These are phyloP conservation scores for Bryoglossum gracile DNA, from an alignment of 495 filamentous ascomycete species.

Conservation along the genomic window DNA sequence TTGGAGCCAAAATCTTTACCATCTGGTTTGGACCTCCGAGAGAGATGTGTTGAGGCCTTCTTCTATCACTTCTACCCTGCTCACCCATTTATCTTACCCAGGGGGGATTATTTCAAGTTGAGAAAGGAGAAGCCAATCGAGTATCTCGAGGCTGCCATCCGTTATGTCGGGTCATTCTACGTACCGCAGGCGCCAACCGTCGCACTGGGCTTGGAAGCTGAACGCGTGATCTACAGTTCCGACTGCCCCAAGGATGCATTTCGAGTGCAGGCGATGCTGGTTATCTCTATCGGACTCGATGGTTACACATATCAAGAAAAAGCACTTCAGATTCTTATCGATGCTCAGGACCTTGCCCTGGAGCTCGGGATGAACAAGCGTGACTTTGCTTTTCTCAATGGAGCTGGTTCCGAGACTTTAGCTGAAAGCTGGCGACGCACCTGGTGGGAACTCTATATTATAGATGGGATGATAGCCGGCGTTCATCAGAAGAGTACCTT, in stretches of 20 bases:
- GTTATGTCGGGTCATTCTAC: slow-evolving; percentile 61
- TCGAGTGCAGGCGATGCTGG: slow-evolving; percentile 67
- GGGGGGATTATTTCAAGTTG: slow-evolving; percentile 36
- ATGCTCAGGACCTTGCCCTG: slow-evolving; percentile 62
- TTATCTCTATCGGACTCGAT: slow-evolving; percentile 72
- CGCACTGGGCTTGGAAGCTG: slow-evolving; percentile 48
- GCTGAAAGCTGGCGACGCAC: slow-evolving; percentile 76
- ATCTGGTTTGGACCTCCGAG: slow-evolving; percentile 12
- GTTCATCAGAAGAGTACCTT: slow-evolving; percentile 52
- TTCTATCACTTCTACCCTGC: slow-evolving; percentile 59
- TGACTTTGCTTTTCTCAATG: slow-evolving; percentile 39
- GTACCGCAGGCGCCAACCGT: slow-evolving; percentile 44
- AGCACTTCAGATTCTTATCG: slow-evolving; percentile 56
- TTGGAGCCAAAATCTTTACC: slow-evolving; percentile 13
- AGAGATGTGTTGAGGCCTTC: slow-evolving; percentile 46
- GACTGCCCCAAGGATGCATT: slow-evolving; percentile 52
- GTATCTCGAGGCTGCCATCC: slow-evolving; percentile 53
- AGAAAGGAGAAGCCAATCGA: slow-evolving; percentile 38
- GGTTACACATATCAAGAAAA: slow-evolving; percentile 61
- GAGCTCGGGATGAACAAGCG: slow-evolving; percentile 67
- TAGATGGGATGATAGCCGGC: slow-evolving; percentile 61
- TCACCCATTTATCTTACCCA: slow-evolving; percentile 59
- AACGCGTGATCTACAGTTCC: slow-evolving; percentile 42
- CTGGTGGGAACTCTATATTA: slow-evolving; percentile 86
- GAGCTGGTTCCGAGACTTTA: slow-evolving; percentile 39